Evolutionary conservation across 2,329 filamentous ascomycete species (phyloP), one percentile per base, ranked within the genome.

Genomic region (Endothia cerciana): DNA sequence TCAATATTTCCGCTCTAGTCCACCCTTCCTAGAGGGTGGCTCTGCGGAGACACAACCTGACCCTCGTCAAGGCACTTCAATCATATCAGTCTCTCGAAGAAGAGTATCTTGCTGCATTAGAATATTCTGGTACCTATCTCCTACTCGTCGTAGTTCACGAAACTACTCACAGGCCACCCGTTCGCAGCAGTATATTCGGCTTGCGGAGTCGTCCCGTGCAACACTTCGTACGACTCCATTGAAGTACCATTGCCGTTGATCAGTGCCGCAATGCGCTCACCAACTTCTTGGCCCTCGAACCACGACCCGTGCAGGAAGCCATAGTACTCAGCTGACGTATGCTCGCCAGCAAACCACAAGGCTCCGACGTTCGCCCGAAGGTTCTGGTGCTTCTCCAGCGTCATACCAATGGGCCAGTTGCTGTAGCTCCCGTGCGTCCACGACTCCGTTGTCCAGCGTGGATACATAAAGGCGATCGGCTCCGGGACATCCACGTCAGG

Each of bases 321-420:
- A 74, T 84, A 91, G 73, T 89, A 90, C 70, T 86, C 80, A 0
- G 86, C 81, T 51, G 84, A 88, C 0, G 83, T 89, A 1, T 84
- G 85, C 72, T 91, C 89, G 0, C 89, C 89, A 0, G 89, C 87
- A 68, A 89, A 91, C 78, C 83, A 90, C 3, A 91, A 73, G 0
- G 86, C 76, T 10, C 81, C 82, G 0, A 88, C 75, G 67, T 89
- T 90, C n/a, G 88, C 86, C 0, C 89, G 83, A 13, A 91, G 78
- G 69, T 91, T 91, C 72, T 91, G 85, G 69, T 91, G 89, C 77
- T 82, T 85, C 71, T 90, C 85, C 0, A 91, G 77, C 0, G 85
- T 88, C 53, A 87, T 86, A 0, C 85, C 85, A 0, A 83, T 77
- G 0, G 89, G 89, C 89, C 88, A 91, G 73, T 90, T 90, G 45